Evolutionary conservation across 345 rosid species (phyloP), one percentile per base, ranked within the genome.

Genomic region (Corymbia maculata): DNA sequence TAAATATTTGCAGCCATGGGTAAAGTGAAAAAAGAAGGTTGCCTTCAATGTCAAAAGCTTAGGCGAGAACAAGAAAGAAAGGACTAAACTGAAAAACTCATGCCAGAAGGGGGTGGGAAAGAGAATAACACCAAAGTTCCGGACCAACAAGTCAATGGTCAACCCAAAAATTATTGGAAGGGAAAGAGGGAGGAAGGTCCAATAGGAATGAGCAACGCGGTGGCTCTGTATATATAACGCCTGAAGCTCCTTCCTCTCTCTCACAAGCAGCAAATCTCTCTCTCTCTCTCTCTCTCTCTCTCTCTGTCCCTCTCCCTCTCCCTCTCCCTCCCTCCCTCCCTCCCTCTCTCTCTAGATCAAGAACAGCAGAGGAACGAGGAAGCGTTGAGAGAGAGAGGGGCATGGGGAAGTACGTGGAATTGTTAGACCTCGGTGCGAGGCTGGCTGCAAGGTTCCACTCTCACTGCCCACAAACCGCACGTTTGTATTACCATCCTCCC

Each of bases 381-480:
- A 49, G 50, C 45, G 30, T 26, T 9, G 88, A 87, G 68, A 75
- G 86, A 21, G 49, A 44, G 79, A 47, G 15, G 32, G 55, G 4
- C n/a, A 94, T 95, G 95, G 90, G 90, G 80, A 95, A 91, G 88
- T 94, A 93, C 89, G 64, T 91, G 90, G 94, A 92, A 88, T 87
- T 93, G 89, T 55, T 93, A 85, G 95, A 94, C 88, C 89, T 89
- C 1, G 92, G 93, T 70, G 87, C 90, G 17, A 94, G 95, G 87
- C 87, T 93, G 4, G 95, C 92, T 1, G 95, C 94, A 2, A 90
- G 97, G 88, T 92, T 95, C 86, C 94, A 94, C 82, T 91, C 97
- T 82, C 97, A 93, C 89, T 95, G 95, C 88, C 97, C 97, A 17
- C 95, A 94, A 22, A 95, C 97, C 2, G 95, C 93, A 11, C 94